Conservation (phyloP, 176 grass and related monocot species). For the Thalia dealbata region DNA sequence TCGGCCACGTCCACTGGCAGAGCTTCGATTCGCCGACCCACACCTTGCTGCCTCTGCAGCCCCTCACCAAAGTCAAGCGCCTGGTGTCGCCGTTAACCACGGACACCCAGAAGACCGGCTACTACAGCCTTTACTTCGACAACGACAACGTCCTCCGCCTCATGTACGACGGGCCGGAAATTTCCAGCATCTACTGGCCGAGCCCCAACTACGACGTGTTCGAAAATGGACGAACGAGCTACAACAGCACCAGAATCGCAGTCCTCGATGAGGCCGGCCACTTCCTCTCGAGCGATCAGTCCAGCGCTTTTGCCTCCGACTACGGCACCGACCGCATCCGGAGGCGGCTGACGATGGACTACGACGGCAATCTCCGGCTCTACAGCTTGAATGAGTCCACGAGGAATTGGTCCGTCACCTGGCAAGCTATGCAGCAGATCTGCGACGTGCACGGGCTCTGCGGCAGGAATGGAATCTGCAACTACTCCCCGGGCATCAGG, state of each 20-base stretch:
- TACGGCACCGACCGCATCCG: conserved; percentile 1
- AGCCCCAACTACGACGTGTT: neutral
- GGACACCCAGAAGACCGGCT: conserved; percentile 3
- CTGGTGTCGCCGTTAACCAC: conserved; percentile 8
- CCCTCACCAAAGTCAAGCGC: conserved; percentile 22
- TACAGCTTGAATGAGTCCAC: conserved; percentile 64
- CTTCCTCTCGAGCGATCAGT: conserved; percentile 26
- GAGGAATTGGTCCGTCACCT: conserved; percentile 36
- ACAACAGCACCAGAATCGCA: conserved; percentile 32
- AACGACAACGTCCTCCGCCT: conserved; percentile 39
- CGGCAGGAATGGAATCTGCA: conserved; percentile 56
- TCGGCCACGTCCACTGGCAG: conserved; percentile 24
- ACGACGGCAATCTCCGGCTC: conserved; percentile 65
- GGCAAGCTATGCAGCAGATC: conserved; percentile 24
- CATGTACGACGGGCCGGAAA: conserved; percentile 33
- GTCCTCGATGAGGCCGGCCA: conserved; percentile 19
- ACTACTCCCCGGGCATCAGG: conserved; percentile 23
- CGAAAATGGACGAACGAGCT: conserved; percentile 6
- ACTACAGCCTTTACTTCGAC: conserved; percentile 30
- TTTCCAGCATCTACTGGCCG: conserved; percentile 46
- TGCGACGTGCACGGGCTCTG: conserved; percentile 69
- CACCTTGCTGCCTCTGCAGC: conserved; percentile 33
- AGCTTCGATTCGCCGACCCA: conserved; percentile 43
- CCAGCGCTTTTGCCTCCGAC: conserved; percentile 13
- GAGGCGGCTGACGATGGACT: conserved; percentile 44